phyloP scores from a whole-genome alignment of 2,329 filamentous ascomycete genomes.

The Colletotrichum limetticola region DNA sequence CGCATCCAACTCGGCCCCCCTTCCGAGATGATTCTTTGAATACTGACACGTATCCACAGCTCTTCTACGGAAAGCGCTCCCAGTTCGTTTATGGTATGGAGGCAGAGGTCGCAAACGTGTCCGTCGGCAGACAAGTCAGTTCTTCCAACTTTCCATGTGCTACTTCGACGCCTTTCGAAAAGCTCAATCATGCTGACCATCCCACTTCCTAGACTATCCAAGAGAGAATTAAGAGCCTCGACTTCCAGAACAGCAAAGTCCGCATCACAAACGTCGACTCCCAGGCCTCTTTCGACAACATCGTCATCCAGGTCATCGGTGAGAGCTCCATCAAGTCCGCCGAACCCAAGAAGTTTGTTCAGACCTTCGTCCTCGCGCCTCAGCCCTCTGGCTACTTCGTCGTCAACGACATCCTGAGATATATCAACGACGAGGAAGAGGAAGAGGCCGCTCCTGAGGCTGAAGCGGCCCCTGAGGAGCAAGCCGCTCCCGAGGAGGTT shows the following conservation, averaged over 20 bases:
- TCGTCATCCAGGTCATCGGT: slow-evolving; percentile 97
- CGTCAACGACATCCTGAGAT: slow-evolving; percentile 97
- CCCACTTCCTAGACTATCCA: slow-evolving; percentile 77
- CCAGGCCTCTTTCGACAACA: slow-evolving; percentile 90
- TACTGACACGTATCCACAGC: slow-evolving; percentile 51
- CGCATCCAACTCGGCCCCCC: slow-evolving; percentile 42
- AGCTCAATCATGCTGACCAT: slow-evolving; percentile 23
- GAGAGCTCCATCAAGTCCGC: slow-evolving; percentile 95
- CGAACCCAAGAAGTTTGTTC: slow-evolving; percentile 94
- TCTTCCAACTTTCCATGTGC: slow-evolving; percentile 28
- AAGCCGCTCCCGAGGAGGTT: slow-evolving; percentile 58
- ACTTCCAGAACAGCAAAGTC: slow-evolving; percentile 98
- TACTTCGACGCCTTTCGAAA: neutral
- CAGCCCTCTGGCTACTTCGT: slow-evolving; percentile 98
- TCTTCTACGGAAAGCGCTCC: slow-evolving; percentile 97
- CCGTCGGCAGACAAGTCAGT: slow-evolving; percentile 86
- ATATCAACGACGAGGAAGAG: slow-evolving; percentile 86
- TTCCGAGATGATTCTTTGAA: neutral
- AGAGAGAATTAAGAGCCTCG: slow-evolving; percentile 91
- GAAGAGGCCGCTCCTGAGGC: slow-evolving; percentile 66
- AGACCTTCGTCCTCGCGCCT: slow-evolving; percentile 96
- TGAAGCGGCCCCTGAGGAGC: slow-evolving; percentile 48
- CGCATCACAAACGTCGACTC: slow-evolving; percentile 98
- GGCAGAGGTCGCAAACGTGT: slow-evolving; percentile 87
- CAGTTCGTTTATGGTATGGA: slow-evolving; percentile 94